Conservation (phyloP, 1,284 basidiomycete genomes). For the Microbotryum lychnidis-dioicae region DNA sequence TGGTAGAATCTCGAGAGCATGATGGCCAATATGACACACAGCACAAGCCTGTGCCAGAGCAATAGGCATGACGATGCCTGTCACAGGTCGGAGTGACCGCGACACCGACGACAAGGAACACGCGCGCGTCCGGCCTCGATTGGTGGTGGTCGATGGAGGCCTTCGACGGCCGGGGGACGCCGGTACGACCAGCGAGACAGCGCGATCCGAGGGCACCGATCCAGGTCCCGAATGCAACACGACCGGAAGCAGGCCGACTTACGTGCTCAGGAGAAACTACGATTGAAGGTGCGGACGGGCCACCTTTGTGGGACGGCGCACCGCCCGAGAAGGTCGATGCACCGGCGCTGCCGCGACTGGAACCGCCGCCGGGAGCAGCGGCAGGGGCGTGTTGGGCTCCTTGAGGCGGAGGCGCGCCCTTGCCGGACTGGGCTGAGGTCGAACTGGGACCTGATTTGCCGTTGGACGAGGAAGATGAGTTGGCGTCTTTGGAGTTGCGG, state of each 20-base stretch:
- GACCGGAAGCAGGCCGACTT: constrained; percentile 3
- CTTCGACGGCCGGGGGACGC: too few species aligned
- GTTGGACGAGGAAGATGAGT: background rate
- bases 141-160: too few species aligned
- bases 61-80: too few species aligned
- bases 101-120: too few species aligned
- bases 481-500: background rate
- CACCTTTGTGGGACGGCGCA: constrained; percentile 1
- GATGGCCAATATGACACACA: too few species aligned
- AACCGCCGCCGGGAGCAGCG: constrained; percentile 1
- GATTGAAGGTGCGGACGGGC: constrained; percentile 38
- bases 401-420: background rate
- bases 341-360: background rate
- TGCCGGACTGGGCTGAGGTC: background rate
- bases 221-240: too few species aligned
- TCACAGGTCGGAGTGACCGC: too few species aligned
- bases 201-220: too few species aligned
- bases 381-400: constrained; percentile 8
- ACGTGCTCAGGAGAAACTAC: constrained; percentile 69
- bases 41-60: too few species aligned
- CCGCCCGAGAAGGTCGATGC: background rate
- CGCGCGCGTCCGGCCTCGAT: too few species aligned
- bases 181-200: too few species aligned
- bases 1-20: too few species aligned
- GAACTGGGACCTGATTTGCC: background rate